phyloP scores from a whole-genome alignment of 345 rosid species.

The Cardamine chenopodiifolia region DNA sequence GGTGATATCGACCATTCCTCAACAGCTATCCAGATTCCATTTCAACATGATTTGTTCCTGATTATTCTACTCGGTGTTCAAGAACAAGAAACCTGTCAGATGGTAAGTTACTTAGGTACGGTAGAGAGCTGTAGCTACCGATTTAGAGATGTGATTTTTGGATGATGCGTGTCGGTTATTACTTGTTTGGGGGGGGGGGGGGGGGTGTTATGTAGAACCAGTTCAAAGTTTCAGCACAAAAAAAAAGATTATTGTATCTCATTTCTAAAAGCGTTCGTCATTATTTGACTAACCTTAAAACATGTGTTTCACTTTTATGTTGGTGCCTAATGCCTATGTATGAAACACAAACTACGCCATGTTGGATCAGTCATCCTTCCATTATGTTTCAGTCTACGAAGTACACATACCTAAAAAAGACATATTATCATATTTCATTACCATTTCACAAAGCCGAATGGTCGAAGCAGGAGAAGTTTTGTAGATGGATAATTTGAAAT shows the following conservation, averaged over 20 bases:
- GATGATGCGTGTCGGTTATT: slow-evolving; percentile 15
- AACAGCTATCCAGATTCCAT: slow-evolving; percentile 97
- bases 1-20: slow-evolving; percentile 93
- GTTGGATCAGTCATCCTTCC: background rate
- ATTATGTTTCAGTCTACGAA: background rate
- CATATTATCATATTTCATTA: background rate
- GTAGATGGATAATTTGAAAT: background rate
- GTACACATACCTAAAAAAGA: background rate
- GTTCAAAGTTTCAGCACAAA: slow-evolving; percentile 21
- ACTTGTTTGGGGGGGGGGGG: too few relatives aligned
- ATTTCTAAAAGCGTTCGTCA: slow-evolving; percentile 1
- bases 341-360: slow-evolving; percentile 14
- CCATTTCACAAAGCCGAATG: background rate
- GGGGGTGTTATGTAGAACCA: slow-evolving; percentile 7
- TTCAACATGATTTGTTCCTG: slow-evolving; percentile 84
- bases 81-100: slow-evolving; percentile 21
- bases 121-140: slow-evolving; percentile 34
- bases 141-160: slow-evolving; percentile 2
- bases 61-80: slow-evolving; percentile 43
- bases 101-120: slow-evolving; percentile 4
- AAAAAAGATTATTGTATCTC: slow-evolving; percentile 9
- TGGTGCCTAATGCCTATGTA: slow-evolving; percentile 10
- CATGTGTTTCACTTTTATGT: slow-evolving; percentile 3
- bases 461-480: background rate
- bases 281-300: slow-evolving; percentile 20